Base-by-base conservation (phyloP, 768 basidiomycete species). In the Steccherinum ochraceum region DNA sequence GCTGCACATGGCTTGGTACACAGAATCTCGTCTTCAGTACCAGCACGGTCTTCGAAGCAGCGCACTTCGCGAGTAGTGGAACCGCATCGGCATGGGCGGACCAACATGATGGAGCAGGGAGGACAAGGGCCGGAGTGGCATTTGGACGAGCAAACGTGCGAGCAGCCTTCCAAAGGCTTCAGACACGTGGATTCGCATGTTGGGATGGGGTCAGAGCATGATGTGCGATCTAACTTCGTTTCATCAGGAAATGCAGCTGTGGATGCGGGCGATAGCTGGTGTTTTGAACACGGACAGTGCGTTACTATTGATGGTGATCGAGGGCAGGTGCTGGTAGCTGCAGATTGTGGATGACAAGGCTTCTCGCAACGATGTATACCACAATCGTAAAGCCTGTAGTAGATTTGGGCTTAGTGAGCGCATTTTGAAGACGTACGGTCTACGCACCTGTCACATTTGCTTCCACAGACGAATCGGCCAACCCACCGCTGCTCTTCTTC, bases 1-100 rank as follows among this genome's bases (percentile, higher is more conserved):
- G 84, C 88, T 18, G 71, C 69, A 62, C 96, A 99, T 1, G 83
- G 79, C 25, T 80, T 77, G 50, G 92, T 86, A 66, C 96, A 98
- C 1, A 86, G 65, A 40, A 93, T 76, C 50, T 90, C 86, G 2
- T 73, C 72, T 3, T 53, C 61, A 4, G 54, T 59, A 2, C 61
- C 70, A 1, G 61, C 64, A 41, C 69, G 67, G 12, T 74, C 64
- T 45, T 69, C 71, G 55, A 68, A 68, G 63, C 94, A 97, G 1
- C 59, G 65, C 0, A 79, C 60, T 2, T 71, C 65, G 12, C 84
- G 68, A 19, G 74, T 83, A 2, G 82, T 85, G 16, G 79, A 72
- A 0, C 93, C 94, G 54, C 96, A 98, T 24, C 96, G 77, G 64
- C 96, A 99, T 2, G 89, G 86, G 4, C 86, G 73, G 3, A 82